phyloP scores from a whole-genome alignment of 192 early-diverging fungal species.

The Coemansia sp. region DNA sequence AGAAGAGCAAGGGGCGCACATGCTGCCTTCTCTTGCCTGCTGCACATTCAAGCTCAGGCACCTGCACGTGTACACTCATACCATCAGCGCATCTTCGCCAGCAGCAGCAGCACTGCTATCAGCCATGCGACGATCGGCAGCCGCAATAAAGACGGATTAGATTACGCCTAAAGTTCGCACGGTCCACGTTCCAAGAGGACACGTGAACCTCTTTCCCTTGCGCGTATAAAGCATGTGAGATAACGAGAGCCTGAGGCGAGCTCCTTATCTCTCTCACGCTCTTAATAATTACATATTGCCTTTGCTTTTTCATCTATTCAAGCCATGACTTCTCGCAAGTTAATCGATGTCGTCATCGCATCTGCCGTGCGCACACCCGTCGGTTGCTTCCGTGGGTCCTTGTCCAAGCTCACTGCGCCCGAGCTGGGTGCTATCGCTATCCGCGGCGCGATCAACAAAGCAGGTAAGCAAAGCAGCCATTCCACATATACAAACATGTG shows the following conservation, averaged over 20 bases:
- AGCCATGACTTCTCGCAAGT: slow-evolving; percentile 46
- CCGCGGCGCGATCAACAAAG: slow-evolving; percentile 80
- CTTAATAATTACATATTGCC: neutral
- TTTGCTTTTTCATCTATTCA: neutral
- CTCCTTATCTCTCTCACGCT: slow-evolving; percentile 1
- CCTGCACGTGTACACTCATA: neutral
- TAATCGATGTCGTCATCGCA: slow-evolving; percentile 55
- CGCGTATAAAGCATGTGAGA: slow-evolving; percentile 1
- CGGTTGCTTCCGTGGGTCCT: slow-evolving; percentile 86
- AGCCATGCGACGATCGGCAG: neutral
- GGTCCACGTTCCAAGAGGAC: neutral
- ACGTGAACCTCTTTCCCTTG: neutral
- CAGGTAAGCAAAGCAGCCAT: slow-evolving; percentile 60
- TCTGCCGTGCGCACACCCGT: slow-evolving; percentile 87
- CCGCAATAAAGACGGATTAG: neutral
- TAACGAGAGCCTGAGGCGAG: neutral
- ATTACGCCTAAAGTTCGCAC: slow-evolving; percentile 3
- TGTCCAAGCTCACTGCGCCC: slow-evolving; percentile 81
- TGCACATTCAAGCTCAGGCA: slow-evolving; percentile 2
- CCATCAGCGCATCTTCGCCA: neutral
- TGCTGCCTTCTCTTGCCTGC: neutral
- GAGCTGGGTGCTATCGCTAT: slow-evolving; percentile 88
- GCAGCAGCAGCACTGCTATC: neutral
- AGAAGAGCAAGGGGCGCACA: neutral
- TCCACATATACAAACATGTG: neutral